These are phyloP conservation scores for Fusarium falciforme DNA, from an alignment of 2,329 filamentous ascomycete genomes.

Conservation along the genomic window DNA sequence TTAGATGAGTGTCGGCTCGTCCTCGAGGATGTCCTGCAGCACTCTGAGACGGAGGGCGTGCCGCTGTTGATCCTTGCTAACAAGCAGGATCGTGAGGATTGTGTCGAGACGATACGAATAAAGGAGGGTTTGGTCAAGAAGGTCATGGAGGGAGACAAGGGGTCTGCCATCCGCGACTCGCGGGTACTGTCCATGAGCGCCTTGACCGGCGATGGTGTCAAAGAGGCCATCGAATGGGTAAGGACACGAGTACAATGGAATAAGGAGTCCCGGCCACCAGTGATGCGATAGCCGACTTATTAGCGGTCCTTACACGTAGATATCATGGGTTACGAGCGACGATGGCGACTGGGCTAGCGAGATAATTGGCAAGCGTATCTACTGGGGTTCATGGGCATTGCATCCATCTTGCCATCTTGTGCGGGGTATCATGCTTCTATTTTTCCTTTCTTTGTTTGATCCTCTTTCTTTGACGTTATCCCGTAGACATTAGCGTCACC, in stretches of 20 bases:
- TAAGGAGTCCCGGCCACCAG: slow-evolving; percentile 89
- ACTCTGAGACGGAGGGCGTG: slow-evolving; percentile 89
- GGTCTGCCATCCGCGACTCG: slow-evolving; percentile 86
- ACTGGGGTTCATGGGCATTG: slow-evolving; percentile 18
- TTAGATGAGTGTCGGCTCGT: slow-evolving; percentile 91
- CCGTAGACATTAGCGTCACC: slow-evolving; percentile 50
- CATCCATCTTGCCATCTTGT: slow-evolving; percentile 13
- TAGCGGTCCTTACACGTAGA: slow-evolving; percentile 3
- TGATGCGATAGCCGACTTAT: slow-evolving; percentile 77
- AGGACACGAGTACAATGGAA: slow-evolving; percentile 95
- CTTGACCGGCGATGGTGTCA: slow-evolving; percentile 87
- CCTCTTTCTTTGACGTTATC: slow-evolving; percentile 24
- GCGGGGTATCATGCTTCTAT: slow-evolving; percentile 47
- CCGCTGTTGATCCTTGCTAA: slow-evolving; percentile 94
- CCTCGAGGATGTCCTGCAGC: slow-evolving; percentile 88
- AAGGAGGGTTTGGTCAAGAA: slow-evolving; percentile 96
- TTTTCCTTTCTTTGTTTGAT: slow-evolving; percentile 32
- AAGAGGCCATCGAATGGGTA: slow-evolving; percentile 97
- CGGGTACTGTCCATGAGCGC: slow-evolving; percentile 92
- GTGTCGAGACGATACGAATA: slow-evolving; percentile 95
- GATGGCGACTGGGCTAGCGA: slow-evolving; percentile 12
- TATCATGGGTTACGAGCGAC: slow-evolving; percentile 32
- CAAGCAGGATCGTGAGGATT: slow-evolving; percentile 98
- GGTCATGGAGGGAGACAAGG: slow-evolving; percentile 95
- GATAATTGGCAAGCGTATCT: slow-evolving; percentile 28